These are phyloP conservation scores for Knufia petricola DNA, from an alignment of 2,329 filamentous ascomycete genomes.

Conservation along the genomic window DNA sequence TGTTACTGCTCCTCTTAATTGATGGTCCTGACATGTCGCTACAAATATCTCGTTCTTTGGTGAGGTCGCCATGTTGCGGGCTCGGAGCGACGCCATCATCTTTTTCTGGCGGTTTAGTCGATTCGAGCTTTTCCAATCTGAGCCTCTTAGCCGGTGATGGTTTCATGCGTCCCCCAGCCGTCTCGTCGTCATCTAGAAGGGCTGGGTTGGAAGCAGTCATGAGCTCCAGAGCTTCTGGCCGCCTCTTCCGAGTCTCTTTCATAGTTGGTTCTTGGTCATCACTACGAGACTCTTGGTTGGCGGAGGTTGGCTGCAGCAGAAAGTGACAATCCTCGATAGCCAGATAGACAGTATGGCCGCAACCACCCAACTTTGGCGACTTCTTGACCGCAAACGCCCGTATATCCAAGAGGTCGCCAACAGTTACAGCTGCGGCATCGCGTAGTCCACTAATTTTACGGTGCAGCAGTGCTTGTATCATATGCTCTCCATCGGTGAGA, in stretches of 20 bases:
- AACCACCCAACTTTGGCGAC: conserved; percentile 17
- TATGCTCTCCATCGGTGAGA: conserved; percentile 24
- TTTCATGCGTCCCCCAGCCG: background rate
- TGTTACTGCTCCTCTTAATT: background rate
- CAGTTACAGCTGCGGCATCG: conserved; percentile 10
- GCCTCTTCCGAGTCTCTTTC: background rate
- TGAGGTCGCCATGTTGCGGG: no score
- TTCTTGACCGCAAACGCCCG: conserved; percentile 21
- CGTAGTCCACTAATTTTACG: conserved; percentile 17
- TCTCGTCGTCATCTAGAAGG: background rate
- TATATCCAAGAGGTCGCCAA: conserved; percentile 21
- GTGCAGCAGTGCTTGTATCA: conserved; percentile 25
- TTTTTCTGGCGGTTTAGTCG: no score
- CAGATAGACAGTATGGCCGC: conserved; percentile 22
- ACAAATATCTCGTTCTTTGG: no score
- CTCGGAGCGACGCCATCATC: no score
- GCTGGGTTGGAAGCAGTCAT: no score
- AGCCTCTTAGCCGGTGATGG: background rate
- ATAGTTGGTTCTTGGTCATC: background rate
- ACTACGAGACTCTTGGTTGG: background rate
- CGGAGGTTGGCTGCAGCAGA: background rate
- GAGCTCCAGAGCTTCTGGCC: background rate
- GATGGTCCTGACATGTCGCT: background rate
- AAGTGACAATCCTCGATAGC: conserved; percentile 22
- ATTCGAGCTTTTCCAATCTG: background rate